Conservation (phyloP, 129 eudicot species). For the Flaveria trinervia region DNA sequence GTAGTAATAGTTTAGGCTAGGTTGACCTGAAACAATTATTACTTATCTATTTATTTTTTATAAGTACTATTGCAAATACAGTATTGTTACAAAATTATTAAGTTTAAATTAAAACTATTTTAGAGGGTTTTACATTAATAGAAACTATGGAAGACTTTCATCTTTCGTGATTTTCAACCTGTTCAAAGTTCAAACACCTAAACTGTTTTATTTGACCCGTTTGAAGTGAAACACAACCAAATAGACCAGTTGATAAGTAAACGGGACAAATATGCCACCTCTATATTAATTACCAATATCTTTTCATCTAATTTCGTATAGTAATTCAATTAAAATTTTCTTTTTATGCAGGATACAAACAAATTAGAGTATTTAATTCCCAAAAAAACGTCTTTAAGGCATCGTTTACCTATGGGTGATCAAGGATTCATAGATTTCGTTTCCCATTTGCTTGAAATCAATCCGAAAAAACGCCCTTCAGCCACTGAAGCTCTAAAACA, state of each 20-base stretch:
- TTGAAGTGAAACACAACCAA: not conserved
- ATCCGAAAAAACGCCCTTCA: constrained; percentile 89
- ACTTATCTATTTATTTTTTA: not conserved
- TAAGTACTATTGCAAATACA: not conserved
- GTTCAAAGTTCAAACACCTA: not conserved
- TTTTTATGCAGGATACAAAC: constrained; percentile 68
- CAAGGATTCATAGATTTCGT: constrained; percentile 96
- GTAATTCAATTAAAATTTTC: not conserved
- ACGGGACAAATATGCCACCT: not conserved
- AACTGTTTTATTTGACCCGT: not conserved
- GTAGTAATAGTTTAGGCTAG: not conserved
- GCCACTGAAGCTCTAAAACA: constrained; percentile 93
- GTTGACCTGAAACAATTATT: not conserved
- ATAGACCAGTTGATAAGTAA: not conserved
- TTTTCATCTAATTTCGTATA: constrained; percentile 3
- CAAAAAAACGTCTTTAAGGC: constrained; percentile 87
- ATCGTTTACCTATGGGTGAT: constrained; percentile 97
- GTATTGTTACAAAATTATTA: not conserved
- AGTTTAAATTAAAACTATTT: not conserved
- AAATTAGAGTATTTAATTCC: constrained; percentile 89
- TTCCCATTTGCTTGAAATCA: constrained; percentile 79
- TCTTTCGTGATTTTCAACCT: not conserved
- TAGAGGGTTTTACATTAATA: not conserved
- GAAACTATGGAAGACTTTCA: not conserved
- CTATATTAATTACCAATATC: not conserved